A percentile compares a stretch with the other conserved stretches of the same genome.
Evolutionary conservation across 23 red algal species (phyloP).

Genomic region (Agarophyton chilense): DNA sequence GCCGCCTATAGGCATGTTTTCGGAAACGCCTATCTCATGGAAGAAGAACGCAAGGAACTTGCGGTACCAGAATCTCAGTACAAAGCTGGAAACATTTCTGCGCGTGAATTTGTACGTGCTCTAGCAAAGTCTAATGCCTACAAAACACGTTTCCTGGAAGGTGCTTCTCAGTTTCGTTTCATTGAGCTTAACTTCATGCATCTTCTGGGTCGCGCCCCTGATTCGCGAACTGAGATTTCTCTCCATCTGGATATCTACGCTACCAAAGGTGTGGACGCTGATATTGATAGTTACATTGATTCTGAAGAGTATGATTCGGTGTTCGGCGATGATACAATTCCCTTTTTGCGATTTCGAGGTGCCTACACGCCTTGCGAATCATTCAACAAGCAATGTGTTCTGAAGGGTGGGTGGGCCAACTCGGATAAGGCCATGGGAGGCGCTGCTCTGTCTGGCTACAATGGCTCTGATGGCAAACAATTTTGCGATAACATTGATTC

Average conservation of each 20-base stretch:
- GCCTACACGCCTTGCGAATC: constrained; percentile 81
- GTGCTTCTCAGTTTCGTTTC: constrained; percentile 68
- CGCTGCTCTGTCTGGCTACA: constrained; percentile 75
- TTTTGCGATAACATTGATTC: constrained; percentile 47
- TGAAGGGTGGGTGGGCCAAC: constrained; percentile 82
- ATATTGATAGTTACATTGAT: constrained; percentile 83
- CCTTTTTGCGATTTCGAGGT: constrained; percentile 78
- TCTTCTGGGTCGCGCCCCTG: constrained; percentile 76
- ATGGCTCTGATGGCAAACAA: constrained; percentile 77
- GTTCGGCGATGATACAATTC: constrained; percentile 74
- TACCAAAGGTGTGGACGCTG: constrained; percentile 70
- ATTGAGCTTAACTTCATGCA: constrained; percentile 89
- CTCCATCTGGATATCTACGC: constrained; percentile 40
- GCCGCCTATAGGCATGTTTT: constrained; percentile 77
- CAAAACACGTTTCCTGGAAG: constrained; percentile 81
- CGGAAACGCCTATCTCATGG: constrained; percentile 83
- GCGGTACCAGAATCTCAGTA: constrained; percentile 62
- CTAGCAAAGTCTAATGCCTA: constrained; percentile 77
- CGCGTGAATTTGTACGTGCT: constrained; percentile 74
- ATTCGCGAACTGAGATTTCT: constrained; percentile 66
- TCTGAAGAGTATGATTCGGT: constrained; percentile 74
- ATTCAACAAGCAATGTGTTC: constrained; percentile 76
- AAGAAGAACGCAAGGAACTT: constrained; percentile 79
- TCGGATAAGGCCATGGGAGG: constrained; percentile 88
- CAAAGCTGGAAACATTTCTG: constrained; percentile 64